phyloP scores from a whole-genome alignment of 768 basidiomycete species.

The Suillus ampliporus region DNA sequence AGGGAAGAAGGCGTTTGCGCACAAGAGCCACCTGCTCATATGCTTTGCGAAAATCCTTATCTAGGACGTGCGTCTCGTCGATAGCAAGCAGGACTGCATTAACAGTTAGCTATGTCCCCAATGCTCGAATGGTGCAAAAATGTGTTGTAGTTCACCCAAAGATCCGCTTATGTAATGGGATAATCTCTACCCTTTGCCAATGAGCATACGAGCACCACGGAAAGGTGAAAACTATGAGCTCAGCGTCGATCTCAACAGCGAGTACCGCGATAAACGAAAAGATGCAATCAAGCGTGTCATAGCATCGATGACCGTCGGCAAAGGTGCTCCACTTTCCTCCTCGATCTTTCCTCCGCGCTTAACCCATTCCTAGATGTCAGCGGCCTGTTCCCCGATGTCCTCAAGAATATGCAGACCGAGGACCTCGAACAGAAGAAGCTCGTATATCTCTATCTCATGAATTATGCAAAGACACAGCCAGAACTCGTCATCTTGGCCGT shows the following conservation, averaged over 20 bases:
- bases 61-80: too few relatives aligned
- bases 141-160: too few relatives aligned
- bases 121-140: too few relatives aligned
- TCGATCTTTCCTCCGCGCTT: conserved; percentile 12
- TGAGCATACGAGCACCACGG: conserved; percentile 60
- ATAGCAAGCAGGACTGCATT: too few relatives aligned
- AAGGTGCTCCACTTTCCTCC: conserved; percentile 60
- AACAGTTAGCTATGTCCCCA: too few relatives aligned
- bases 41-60: too few relatives aligned
- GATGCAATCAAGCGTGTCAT: conserved; percentile 99
- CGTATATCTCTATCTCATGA: conserved; percentile 99
- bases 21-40: too few relatives aligned
- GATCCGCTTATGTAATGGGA: conserved; percentile 11
- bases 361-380: conserved; percentile 66
- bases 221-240: conserved; percentile 98
- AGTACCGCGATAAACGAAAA: conserved; percentile 93
- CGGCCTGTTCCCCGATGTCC: conserved; percentile 95
- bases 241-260: conserved; percentile 94
- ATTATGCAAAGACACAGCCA: conserved; percentile 98
- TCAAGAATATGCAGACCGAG: conserved; percentile 99
- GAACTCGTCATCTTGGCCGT: conserved; percentile 99
- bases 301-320: conserved; percentile 98
- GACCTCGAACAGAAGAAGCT: conserved; percentile 99
- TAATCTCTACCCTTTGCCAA: conserved; percentile 22
- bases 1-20: too few relatives aligned